Evolutionary conservation across 1,284 basidiomycete genomes (phyloP).

Genomic region (Agroathelia rolfsii): DNA sequence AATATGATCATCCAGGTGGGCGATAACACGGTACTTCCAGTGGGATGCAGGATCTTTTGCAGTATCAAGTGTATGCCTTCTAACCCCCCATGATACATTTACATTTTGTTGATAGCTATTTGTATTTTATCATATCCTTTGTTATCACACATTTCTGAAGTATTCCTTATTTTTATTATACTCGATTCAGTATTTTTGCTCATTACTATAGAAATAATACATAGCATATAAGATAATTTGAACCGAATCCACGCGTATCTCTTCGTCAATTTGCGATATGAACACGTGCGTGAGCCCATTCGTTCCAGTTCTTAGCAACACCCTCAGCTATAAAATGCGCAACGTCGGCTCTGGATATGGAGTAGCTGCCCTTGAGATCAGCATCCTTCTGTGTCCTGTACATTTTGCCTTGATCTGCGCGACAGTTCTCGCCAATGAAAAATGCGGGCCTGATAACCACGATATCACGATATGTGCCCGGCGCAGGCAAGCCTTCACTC

Average conservation of each 20-base stretch:
- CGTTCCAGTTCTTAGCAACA: conserved; percentile 36
- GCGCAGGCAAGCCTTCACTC: conserved; percentile 26
- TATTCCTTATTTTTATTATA: too few relatives aligned
- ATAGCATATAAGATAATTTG: too few relatives aligned
- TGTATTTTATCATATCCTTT: too few relatives aligned
- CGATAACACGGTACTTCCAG: too few relatives aligned
- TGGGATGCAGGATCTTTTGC: conserved; percentile 73
- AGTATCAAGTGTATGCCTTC: too few relatives aligned
- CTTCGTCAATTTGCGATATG: conserved; percentile 31
- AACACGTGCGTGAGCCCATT: conserved; percentile 38
- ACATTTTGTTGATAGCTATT: too few relatives aligned
- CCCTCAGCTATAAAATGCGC: conserved; percentile 54
- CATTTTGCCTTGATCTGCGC: conserved; percentile 28
- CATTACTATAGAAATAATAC: too few relatives aligned
- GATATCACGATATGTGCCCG: conserved; percentile 31
- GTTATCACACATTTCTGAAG: too few relatives aligned
- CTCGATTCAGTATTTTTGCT: too few relatives aligned
- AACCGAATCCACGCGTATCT: too few relatives aligned
- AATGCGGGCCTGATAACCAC: conserved; percentile 48
- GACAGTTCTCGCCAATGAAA: conserved; percentile 46
- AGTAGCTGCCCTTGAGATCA: conserved; percentile 32
- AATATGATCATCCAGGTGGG: too few relatives aligned
- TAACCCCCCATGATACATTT: too few relatives aligned
- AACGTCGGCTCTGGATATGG: conserved; percentile 52
- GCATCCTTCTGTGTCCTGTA: conserved; percentile 22